Conservation (phyloP, 768 basidiomycete species). For the Russula sp. region DNA sequence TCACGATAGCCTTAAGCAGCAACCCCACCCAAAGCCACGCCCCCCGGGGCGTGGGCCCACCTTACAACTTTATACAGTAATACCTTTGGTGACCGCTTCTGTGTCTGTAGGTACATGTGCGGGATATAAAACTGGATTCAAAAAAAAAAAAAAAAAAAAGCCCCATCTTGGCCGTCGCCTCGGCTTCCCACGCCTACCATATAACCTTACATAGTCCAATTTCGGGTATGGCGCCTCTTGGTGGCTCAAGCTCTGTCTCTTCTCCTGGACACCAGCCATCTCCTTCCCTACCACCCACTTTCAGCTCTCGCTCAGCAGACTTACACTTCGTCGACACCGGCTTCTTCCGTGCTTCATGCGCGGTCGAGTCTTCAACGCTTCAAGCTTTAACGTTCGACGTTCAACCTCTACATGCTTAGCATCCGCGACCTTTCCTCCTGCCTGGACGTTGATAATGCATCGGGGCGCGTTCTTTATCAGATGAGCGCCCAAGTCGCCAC, state of each 20-base stretch:
- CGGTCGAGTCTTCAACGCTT: neutral
- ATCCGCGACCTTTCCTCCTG: too few species aligned
- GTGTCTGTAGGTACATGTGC: too few species aligned
- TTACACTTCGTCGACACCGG: neutral
- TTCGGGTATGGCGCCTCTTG: neutral
- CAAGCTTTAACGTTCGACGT: neutral
- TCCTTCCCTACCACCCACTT: neutral
- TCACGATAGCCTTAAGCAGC: too few species aligned
- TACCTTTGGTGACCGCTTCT: too few species aligned
- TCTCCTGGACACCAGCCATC: neutral
- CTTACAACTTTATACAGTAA: too few species aligned
- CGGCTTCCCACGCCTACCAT: neutral
- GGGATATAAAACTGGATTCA: too few species aligned
- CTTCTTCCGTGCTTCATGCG: neutral
- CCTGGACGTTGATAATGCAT: neutral
- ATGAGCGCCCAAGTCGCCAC: constrained; percentile 4
- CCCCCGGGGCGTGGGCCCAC: too few species aligned
- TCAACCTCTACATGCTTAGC: too few species aligned
- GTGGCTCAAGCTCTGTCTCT: neutral
- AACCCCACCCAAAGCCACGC: too few species aligned
- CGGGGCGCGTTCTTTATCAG: neutral
- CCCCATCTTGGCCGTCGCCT: neutral
- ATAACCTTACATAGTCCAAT: neutral
- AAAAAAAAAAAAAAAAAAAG: too few species aligned
- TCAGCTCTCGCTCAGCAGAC: neutral